These are phyloP conservation scores for Amphichorda felina DNA, from an alignment of 2,329 filamentous ascomycete species.

Conservation along the genomic window DNA sequence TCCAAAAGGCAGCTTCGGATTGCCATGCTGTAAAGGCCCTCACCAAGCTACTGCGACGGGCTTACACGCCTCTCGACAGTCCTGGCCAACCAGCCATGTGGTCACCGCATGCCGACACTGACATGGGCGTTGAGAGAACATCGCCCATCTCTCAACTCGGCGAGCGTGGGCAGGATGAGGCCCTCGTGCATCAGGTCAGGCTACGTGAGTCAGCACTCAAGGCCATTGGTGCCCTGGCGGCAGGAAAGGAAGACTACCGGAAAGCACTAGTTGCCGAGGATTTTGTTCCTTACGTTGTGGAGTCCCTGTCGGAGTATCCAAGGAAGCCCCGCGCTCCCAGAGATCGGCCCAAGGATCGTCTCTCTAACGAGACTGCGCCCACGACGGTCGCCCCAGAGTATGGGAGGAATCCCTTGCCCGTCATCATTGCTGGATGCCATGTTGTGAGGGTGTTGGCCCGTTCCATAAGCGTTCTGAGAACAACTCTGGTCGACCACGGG, in stretches of 20 bases:
- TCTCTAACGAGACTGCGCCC: conserved; percentile 7
- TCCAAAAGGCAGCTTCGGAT: conserved; percentile 77
- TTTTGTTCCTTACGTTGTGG: conserved; percentile 70
- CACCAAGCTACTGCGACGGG: conserved; percentile 35
- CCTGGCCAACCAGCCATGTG: conserved; percentile 19
- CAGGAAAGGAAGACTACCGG: conserved; percentile 72
- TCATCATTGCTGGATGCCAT: conserved; percentile 77
- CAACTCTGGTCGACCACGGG: conserved; percentile 75
- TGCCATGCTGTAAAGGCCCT: conserved; percentile 34
- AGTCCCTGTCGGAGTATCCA: conserved; percentile 56
- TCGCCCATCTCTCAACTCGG: conserved; percentile 40
- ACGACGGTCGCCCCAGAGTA: conserved; percentile 32
- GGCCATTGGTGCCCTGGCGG: conserved; percentile 70
- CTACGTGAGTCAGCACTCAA: conserved; percentile 66
- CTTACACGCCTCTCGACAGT: conserved; percentile 32
- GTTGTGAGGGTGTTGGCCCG: conserved; percentile 71
- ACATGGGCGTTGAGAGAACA: conserved; percentile 18
- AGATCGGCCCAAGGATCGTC: conserved; percentile 26
- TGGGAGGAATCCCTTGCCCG: conserved; percentile 61
- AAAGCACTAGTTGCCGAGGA: conserved; percentile 75
- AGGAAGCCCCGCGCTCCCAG: conserved; percentile 32
- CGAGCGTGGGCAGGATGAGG: conserved; percentile 45
- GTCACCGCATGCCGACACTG: conserved; percentile 23
- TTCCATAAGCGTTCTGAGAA: conserved; percentile 74
- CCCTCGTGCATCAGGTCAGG: conserved; percentile 57